Evolutionary conservation across 1,284 basidiomycete species (phyloP).

Genomic region (Moniliophthora roreri): DNA sequence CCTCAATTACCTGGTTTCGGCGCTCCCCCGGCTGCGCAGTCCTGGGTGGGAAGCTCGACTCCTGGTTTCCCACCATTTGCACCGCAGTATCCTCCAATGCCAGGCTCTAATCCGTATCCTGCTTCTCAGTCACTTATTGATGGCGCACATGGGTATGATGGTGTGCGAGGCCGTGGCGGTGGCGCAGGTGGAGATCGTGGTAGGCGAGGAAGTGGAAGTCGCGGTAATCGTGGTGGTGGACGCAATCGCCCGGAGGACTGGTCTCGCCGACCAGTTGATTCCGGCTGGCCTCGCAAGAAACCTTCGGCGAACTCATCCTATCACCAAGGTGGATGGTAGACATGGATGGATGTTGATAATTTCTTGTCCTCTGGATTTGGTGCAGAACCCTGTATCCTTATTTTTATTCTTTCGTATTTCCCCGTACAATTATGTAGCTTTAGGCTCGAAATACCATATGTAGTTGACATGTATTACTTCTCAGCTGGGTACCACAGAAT

Average conservation of each 20-base stretch:
- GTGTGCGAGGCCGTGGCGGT: constrained; percentile 30
- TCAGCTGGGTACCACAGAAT: too few relatives aligned
- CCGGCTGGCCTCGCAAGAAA: constrained; percentile 51
- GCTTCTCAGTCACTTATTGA: constrained; percentile 7
- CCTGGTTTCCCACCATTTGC: constrained; percentile 12
- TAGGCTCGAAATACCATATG: too few relatives aligned
- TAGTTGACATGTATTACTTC: too few relatives aligned
- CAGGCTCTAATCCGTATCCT: neutral
- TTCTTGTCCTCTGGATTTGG: too few relatives aligned
- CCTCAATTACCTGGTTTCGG: constrained; percentile 11
- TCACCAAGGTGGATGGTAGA: constrained; percentile 1
- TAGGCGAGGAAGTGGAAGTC: constrained; percentile 32
- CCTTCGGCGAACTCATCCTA: neutral
- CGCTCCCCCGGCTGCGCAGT: constrained; percentile 8
- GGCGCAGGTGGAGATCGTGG: constrained; percentile 39
- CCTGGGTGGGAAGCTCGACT: constrained; percentile 23
- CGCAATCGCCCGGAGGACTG: constrained; percentile 31
- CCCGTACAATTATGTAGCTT: too few relatives aligned
- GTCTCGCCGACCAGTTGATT: constrained; percentile 46
- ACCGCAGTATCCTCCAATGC: constrained; percentile 7
- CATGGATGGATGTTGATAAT: too few relatives aligned
- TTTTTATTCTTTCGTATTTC: too few relatives aligned
- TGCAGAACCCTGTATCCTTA: too few relatives aligned
- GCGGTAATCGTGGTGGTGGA: constrained; percentile 37
- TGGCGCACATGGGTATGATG: constrained; percentile 25